Evolutionary conservation across 1,139 yeast genomes (phyloP), one percentile per base, ranked within the genome.

Genomic region (Magnusiomyces paraingens): DNA sequence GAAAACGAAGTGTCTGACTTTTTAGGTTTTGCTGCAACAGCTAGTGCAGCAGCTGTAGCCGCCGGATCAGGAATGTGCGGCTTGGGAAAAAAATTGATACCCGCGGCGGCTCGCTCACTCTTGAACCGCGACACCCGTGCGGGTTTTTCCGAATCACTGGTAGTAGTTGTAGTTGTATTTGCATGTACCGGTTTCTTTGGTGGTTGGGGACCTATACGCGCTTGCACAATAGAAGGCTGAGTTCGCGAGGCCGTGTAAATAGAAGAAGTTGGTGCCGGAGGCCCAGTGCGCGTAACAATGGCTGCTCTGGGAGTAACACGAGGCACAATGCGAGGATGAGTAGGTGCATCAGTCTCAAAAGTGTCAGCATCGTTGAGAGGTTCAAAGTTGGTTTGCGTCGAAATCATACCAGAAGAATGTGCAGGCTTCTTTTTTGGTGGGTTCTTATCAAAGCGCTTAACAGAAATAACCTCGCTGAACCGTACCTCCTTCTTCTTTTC

Each of bases 381-480:
- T 20, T 44, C 47, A 44, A 20, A 26, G n/a, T 20, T 20, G 4
- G 47, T 26, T 8, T 44, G 6, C 4, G 47, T 35, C n/a, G 56
- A 29, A 14, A 47, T 40, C 47, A 47, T 38, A 32, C 46, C 50
- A 40, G 54, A 36, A 1, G 52, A 22, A 21, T 50, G 17, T 18
- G 45, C 44, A 12, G 54, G 46, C 21, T 32, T 47, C 35, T 46
- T 46, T 21, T 46, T 40, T 14, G 47, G 54, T 4, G 55, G 54
- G 39, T 52, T 53, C 44, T 62, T 62, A 22, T 62, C 62, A 55
- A 70, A 71, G 38, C 66, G 65, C 45, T 68, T 65, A 26, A 72
- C 67, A n/a, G 68, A 67, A 8, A 71, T 61, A 47, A 65, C 55
- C 47, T 69, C 62, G 38, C 73, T 57, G 57, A 70, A 68, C 50